phyloP scores from a whole-genome alignment of 2,329 filamentous ascomycete genomes.

The Colletotrichum somersetense region DNA sequence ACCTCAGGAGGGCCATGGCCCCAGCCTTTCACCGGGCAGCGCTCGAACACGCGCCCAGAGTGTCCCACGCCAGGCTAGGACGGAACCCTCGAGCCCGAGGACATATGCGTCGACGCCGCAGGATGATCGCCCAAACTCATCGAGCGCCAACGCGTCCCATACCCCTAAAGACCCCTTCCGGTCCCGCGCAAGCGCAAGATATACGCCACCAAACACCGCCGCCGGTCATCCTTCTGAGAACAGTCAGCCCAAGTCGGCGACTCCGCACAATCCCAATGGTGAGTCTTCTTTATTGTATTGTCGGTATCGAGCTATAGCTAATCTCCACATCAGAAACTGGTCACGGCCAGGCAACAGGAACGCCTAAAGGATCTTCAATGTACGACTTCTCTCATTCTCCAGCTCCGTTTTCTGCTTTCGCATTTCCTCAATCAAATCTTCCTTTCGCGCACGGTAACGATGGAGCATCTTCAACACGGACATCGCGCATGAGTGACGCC shows the following conservation, averaged over 20 bases:
- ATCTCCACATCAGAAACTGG: slow-evolving; percentile 5
- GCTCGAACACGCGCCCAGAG: slow-evolving; percentile 50
- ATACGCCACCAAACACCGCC: slow-evolving; percentile 38
- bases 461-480: slow-evolving; percentile 6
- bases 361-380: slow-evolving; percentile 58
- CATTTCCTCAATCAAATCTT: slow-evolving; percentile 11
- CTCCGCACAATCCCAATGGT: slow-evolving; percentile 1
- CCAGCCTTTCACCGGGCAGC: slow-evolving; percentile 42
- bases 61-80: slow-evolving; percentile 44
- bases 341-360: slow-evolving; percentile 36
- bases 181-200: slow-evolving; percentile 41
- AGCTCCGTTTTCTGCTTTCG: slow-evolving; percentile 22
- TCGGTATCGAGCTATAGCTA: slow-evolving; percentile 7
- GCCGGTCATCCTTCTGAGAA: slow-evolving; percentile 18
- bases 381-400: slow-evolving; percentile 54
- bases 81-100: slow-evolving; percentile 35
- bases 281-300: too few species aligned
- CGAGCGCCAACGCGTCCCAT: slow-evolving; percentile 31
- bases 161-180: slow-evolving; percentile 38
- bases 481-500: slow-evolving; percentile 9
- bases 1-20: slow-evolving; percentile 43
- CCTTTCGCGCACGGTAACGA: slow-evolving; percentile 8
- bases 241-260: slow-evolving; percentile 18
- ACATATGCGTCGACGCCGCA: slow-evolving; percentile 33
- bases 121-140: slow-evolving; percentile 34